phyloP scores from a whole-genome alignment of 169 alveolate genomes.

The Plasmodium relictum region DNA sequence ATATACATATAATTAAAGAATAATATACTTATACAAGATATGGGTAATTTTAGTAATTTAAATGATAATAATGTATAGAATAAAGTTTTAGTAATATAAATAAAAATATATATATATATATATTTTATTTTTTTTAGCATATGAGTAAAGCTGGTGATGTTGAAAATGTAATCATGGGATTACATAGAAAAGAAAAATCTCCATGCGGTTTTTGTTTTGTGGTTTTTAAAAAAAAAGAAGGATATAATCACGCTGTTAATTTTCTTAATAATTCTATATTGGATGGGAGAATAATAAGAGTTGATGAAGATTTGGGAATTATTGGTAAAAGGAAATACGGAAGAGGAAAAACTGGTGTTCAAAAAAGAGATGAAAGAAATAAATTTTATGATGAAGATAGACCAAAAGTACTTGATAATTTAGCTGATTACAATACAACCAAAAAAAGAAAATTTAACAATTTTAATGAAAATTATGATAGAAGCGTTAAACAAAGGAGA shows the following conservation, averaged over 20 bases:
- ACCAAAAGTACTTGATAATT: conserved; percentile 43
- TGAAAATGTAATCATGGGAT: conserved; percentile 84
- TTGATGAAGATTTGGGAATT: conserved; percentile 85
- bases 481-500: conserved; percentile 44
- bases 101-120: neutral
- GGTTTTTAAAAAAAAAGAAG: conserved; percentile 79
- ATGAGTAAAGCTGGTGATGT: conserved; percentile 81
- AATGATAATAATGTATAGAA: no score
- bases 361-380: conserved; percentile 83
- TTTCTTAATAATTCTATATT: conserved; percentile 83
- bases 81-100: neutral
- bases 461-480: conserved; percentile 24
- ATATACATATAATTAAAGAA: neutral
- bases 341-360: conserved; percentile 85
- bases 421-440: conserved; percentile 18
- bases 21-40: no score
- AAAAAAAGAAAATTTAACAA: conserved; percentile 58
- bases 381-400: conserved; percentile 70
- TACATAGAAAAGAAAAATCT: conserved; percentile 82
- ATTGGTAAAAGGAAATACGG: conserved; percentile 84
- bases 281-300: conserved; percentile 86
- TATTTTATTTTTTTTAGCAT: conserved; percentile 14
- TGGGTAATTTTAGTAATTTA: no score
- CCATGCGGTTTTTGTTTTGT: conserved; percentile 88
- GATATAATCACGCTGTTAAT: conserved; percentile 82